phyloP scores from a whole-genome alignment of 345 rosid genomes.

The Hibiscus trionum region DNA sequence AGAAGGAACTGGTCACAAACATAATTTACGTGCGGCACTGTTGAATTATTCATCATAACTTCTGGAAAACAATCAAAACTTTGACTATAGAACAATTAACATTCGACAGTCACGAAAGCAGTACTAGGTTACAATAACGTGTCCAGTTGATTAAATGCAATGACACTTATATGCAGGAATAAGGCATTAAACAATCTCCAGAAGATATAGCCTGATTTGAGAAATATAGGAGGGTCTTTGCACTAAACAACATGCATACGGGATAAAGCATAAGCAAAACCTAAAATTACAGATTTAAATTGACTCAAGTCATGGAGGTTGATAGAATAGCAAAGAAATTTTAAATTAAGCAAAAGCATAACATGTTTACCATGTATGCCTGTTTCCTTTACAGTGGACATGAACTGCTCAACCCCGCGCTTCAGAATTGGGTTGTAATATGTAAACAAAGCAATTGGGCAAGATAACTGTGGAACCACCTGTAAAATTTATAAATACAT shows the following conservation, averaged over 20 bases:
- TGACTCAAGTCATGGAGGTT: not conserved
- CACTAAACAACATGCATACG: no score
- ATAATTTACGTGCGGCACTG: not conserved
- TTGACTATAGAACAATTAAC: not conserved
- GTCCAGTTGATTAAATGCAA: not conserved
- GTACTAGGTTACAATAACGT: not conserved
- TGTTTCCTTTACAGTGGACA: conserved; percentile 49
- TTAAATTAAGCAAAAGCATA: conserved; percentile 4
- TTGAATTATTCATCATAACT: not conserved
- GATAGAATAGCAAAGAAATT: not conserved
- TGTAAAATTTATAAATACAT: conserved; percentile 14
- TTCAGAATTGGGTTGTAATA: conserved; percentile 82
- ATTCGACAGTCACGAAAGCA: not conserved
- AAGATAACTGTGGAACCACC: conserved; percentile 76
- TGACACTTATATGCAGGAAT: not conserved
- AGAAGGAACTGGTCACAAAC: not conserved
- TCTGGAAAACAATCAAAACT: not conserved
- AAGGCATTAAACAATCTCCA: not conserved
- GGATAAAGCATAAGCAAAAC: not conserved
- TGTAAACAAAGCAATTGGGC: conserved; percentile 75
- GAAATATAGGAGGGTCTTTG: no score
- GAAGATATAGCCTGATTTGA: not conserved
- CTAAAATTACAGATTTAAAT: not conserved
- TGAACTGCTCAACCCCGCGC: conserved; percentile 62
- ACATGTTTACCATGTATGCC: conserved; percentile 60